Conservation (phyloP, 176 grass and related monocot genomes). For the Oryza meyeriana region DNA sequence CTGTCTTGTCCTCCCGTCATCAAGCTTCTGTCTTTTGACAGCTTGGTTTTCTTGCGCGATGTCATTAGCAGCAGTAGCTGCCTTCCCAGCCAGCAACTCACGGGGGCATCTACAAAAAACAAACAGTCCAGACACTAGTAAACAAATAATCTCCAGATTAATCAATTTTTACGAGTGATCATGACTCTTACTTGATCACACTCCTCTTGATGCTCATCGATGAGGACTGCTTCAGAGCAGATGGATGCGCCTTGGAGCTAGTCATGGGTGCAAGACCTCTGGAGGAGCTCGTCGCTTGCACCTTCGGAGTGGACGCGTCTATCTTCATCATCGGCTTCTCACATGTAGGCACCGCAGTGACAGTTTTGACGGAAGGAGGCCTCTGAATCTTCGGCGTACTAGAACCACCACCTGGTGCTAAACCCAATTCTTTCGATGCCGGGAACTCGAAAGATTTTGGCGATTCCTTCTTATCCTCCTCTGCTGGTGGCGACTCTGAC, state of each 20-base stretch:
- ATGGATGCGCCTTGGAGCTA: conserved; percentile 27
- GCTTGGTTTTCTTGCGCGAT: conserved; percentile 81
- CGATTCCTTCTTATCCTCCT: conserved; percentile 18
- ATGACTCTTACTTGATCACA: conserved; percentile 50
- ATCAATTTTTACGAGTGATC: neutral
- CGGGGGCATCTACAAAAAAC: conserved; percentile 16
- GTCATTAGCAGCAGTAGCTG: conserved; percentile 27
- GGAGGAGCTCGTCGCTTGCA: conserved; percentile 12
- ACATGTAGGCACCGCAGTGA: neutral
- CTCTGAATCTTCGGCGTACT: conserved; percentile 45
- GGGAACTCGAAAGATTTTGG: conserved; percentile 46
- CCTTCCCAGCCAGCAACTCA: conserved; percentile 11
- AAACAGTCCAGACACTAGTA: conserved; percentile 4
- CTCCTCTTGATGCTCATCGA: conserved; percentile 43
- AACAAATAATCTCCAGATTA: neutral
- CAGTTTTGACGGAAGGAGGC: conserved; percentile 3
- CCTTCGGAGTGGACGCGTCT: conserved; percentile 35
- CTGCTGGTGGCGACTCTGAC: neutral
- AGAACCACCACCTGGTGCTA: conserved; percentile 36
- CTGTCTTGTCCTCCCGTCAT: conserved; percentile 72
- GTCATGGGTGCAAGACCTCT: conserved; percentile 29
- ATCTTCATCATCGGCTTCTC: neutral
- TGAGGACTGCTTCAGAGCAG: conserved; percentile 32
- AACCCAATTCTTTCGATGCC: neutral
- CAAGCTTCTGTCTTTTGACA: conserved; percentile 88